Percentiles rank a stretch among this genome's conserved stretches.
Evolutionary conservation across 208 protist genomes (phyloP).

Genomic region (Novymonas esmeraldas): DNA sequence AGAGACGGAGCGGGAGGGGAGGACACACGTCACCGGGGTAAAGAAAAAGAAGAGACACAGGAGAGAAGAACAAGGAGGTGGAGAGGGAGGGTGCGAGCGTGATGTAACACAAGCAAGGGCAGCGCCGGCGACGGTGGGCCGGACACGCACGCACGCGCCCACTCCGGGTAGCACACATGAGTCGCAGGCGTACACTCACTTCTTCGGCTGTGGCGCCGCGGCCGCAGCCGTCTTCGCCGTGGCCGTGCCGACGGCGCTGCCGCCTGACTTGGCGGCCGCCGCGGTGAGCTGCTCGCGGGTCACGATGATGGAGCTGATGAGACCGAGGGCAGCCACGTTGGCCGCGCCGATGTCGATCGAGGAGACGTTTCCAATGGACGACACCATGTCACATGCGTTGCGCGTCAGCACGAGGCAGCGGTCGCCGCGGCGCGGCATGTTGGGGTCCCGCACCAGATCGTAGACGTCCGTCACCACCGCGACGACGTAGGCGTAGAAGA

Average conservation of each 20-base stretch:
- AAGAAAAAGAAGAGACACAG: too few relatives aligned
- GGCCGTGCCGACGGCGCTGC: slow-evolving; percentile 13
- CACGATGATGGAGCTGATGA: slow-evolving; percentile 72
- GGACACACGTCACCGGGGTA: too few relatives aligned
- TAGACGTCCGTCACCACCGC: slow-evolving; percentile 63
- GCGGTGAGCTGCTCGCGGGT: slow-evolving; percentile 55
- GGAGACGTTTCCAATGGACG: slow-evolving; percentile 56
- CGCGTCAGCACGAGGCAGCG: slow-evolving; percentile 55
- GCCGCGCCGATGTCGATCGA: slow-evolving; percentile 43
- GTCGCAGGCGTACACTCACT: background rate
- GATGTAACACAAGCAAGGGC: background rate
- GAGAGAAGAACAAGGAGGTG: too few relatives aligned
- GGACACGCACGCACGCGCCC: too few relatives aligned
- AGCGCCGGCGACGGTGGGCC: background rate
- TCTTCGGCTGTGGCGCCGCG: slow-evolving; percentile 11
- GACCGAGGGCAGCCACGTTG: slow-evolving; percentile 46
- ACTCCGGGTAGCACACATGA: too few relatives aligned
- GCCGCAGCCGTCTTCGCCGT: slow-evolving; percentile 2
- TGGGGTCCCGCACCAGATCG: slow-evolving; percentile 49
- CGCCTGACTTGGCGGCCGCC: slow-evolving; percentile 27
- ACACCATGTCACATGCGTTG: slow-evolving; percentile 77
- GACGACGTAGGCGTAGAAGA: slow-evolving; percentile 74
- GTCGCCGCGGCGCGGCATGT: slow-evolving; percentile 36
- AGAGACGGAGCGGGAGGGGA: too few relatives aligned
- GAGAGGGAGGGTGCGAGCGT: too few relatives aligned